phyloP scores from a whole-genome alignment of 1,139 yeast genomes.

The Nakaseomyces glabratus region DNA sequence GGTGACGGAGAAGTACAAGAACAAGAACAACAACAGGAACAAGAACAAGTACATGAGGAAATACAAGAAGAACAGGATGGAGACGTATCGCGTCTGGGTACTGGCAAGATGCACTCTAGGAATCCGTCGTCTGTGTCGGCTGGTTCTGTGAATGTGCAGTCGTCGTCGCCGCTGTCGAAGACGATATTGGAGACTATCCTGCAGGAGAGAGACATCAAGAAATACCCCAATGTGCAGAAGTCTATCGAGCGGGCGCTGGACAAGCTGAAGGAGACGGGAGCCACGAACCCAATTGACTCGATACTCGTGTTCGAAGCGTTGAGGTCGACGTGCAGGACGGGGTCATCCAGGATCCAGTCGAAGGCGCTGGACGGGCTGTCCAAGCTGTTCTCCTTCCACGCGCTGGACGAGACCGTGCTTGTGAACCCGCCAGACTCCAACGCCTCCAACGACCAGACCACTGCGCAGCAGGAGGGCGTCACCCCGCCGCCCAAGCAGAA shows the following conservation, averaged over 20 bases:
- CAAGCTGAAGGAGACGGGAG: conserved; percentile 21
- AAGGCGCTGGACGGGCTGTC: conserved; percentile 57
- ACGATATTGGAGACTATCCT: conserved; percentile 24
- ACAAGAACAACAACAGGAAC: conserved; percentile 4
- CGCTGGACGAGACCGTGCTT: conserved; percentile 43
- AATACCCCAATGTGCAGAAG: conserved; percentile 23
- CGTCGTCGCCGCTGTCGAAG: conserved; percentile 18
- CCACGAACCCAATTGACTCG: conserved; percentile 35
- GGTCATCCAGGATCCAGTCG: conserved; percentile 43
- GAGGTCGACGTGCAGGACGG: conserved; percentile 48
- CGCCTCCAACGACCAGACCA: conserved; percentile 29
- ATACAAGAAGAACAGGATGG: conserved; percentile 2
- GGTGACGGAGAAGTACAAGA: conserved; percentile 5
- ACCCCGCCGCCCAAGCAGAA: conserved; percentile 48
- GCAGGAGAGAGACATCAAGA: conserved; percentile 27
- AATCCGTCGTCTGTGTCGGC: conserved; percentile 14
- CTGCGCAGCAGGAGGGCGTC: conserved; percentile 27
- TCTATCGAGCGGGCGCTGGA: conserved; percentile 23
- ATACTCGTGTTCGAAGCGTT: conserved; percentile 51
- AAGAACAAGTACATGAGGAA: conserved; percentile 6
- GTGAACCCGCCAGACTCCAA: conserved; percentile 36
- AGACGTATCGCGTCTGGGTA: background rate
- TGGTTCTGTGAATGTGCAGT: conserved; percentile 2
- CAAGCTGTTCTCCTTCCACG: conserved; percentile 55
- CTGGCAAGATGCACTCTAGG: conserved; percentile 15